These are phyloP conservation scores for Blastobotrys persicus DNA, from an alignment of 1,139 yeast genomes.

Conservation along the genomic window DNA sequence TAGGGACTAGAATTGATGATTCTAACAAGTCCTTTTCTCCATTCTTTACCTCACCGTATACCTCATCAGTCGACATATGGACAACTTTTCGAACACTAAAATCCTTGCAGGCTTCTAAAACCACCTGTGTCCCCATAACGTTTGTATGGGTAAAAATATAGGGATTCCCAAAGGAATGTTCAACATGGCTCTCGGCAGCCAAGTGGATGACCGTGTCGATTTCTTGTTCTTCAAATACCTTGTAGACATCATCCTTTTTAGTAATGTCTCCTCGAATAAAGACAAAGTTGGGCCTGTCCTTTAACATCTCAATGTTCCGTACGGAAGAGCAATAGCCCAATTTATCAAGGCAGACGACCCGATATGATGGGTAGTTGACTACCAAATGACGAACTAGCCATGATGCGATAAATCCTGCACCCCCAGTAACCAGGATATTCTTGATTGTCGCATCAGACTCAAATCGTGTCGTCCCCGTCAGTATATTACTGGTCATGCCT, in stretches of 20 bases:
- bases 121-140: slow-evolving; percentile 49
- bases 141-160: slow-evolving; percentile 49
- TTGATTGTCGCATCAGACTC: slow-evolving; percentile 25
- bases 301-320: slow-evolving; percentile 26
- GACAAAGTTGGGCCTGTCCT: slow-evolving; percentile 32
- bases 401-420: slow-evolving; percentile 60
- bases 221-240: slow-evolving; percentile 27
- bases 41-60: slow-evolving; percentile 47
- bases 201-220: slow-evolving; percentile 48
- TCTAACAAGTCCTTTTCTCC: slow-evolving; percentile 40
- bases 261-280: slow-evolving; percentile 44
- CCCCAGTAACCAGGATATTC: slow-evolving; percentile 51
- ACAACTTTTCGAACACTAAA: slow-evolving; percentile 37
- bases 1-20: slow-evolving; percentile 45
- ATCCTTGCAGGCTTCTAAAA: slow-evolving; percentile 46
- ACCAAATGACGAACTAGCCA: slow-evolving; percentile 47
- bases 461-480: slow-evolving; percentile 23
- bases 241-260: slow-evolving; percentile 30
- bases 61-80: slow-evolving; percentile 63
- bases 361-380: slow-evolving; percentile 40
- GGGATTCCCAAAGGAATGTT: slow-evolving; percentile 50
- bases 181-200: slow-evolving; percentile 63
- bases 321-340: slow-evolving; percentile 40
- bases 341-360: slow-evolving; percentile 50
- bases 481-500: background rate